These are phyloP conservation scores for Fusarium coffeatum DNA, from an alignment of 2,329 filamentous ascomycete species.

Conservation along the genomic window DNA sequence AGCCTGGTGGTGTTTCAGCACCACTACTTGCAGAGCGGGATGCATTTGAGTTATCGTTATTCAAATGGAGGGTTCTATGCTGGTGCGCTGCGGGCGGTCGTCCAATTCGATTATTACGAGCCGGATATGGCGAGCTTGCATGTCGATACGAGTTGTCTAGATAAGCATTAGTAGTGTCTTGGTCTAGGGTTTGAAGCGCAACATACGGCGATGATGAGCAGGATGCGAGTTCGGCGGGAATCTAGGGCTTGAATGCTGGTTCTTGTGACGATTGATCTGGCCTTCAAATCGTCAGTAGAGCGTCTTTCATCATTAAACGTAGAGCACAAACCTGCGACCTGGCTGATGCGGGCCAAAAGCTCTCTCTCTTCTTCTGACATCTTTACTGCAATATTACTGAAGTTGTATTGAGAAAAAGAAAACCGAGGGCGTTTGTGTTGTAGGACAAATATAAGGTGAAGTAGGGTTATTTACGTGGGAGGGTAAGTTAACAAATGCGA, in stretches of 20 bases:
- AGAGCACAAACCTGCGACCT: slow-evolving; percentile 59
- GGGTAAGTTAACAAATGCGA: slow-evolving; percentile 2
- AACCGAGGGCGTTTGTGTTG: not conserved
- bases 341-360: slow-evolving; percentile 65
- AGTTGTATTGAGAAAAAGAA: not conserved
- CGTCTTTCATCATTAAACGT: slow-evolving; percentile 15
- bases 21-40: slow-evolving; percentile 52
- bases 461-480: not conserved
- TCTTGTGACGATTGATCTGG: slow-evolving; percentile 84
- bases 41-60: slow-evolving; percentile 54
- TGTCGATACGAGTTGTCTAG: slow-evolving; percentile 52
- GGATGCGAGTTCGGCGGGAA: slow-evolving; percentile 46
- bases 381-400: not conserved
- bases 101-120: slow-evolving; percentile 52
- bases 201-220: slow-evolving; percentile 54
- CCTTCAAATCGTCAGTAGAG: slow-evolving; percentile 59
- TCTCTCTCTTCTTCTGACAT: slow-evolving; percentile 65
- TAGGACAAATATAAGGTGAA: slow-evolving; percentile 12
- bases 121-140: slow-evolving; percentile 50
- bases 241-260: slow-evolving; percentile 62
- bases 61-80: slow-evolving; percentile 73
- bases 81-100: slow-evolving; percentile 55
- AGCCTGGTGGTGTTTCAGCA: slow-evolving; percentile 56
- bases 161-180: slow-evolving; percentile 16
- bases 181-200: not conserved